Percentiles rank a stretch among this genome's conserved stretches.
Evolutionary conservation across 257 asterid species (phyloP).

Genomic region (Scutellaria baicalensis): DNA sequence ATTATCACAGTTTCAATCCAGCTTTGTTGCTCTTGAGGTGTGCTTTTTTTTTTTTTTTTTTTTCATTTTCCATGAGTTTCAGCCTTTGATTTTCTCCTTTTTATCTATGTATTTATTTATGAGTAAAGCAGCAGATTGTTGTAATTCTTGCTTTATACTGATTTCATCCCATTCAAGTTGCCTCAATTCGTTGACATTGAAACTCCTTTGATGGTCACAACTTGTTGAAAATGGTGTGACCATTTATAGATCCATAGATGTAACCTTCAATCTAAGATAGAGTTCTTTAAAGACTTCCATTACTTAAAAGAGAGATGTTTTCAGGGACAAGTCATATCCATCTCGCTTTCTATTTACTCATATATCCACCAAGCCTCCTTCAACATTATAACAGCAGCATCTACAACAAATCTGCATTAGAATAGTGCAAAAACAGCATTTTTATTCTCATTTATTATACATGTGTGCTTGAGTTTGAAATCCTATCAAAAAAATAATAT

Average conservation of each 20-base stretch:
- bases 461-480: no score
- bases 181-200: not conserved
- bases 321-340: not conserved
- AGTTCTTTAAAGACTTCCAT: not conserved
- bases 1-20: conserved; percentile 5
- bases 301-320: not conserved
- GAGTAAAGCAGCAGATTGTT: not conserved
- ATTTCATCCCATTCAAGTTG: not conserved
- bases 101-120: not conserved
- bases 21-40: conserved; percentile 17
- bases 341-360: conserved; percentile 10
- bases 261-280: no score
- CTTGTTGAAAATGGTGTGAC: not conserved
- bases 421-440: no score
- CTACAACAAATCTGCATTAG: no score
- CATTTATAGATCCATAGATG: not conserved
- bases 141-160: not conserved
- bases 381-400: no score
- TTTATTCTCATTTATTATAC: no score
- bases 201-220: not conserved
- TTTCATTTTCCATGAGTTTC: conserved; percentile 7
- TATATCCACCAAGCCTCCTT: not conserved
- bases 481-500: no score
- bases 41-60: no score
- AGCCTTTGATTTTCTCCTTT: conserved; percentile 15